Base-by-base conservation (phyloP, 768 basidiomycete genomes). In the Rhizopogon roseolus region DNA sequence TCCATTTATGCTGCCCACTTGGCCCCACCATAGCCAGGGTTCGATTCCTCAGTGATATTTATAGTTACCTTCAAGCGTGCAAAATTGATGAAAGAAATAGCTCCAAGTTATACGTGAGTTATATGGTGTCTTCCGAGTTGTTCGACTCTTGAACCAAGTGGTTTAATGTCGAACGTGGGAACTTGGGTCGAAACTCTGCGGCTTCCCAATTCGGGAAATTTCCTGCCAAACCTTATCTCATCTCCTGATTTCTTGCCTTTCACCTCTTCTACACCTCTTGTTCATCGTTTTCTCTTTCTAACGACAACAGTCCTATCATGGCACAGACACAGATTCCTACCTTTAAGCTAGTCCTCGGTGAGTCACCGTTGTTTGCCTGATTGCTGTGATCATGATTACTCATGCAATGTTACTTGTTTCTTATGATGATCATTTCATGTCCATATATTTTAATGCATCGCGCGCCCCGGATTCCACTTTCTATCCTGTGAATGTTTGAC, bases 271-370 rank as follows among this genome's bases (percentile, higher is more conserved):
- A 36, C 34, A 61, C 65, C 57, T 66, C 52, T 56, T 62, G 57
- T 59, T 28, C 36, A 55, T 56, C 53, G 16, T 41, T 58, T 58
- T 61, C 54, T 48, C 54, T 60, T 42, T 43, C 57, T 56, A 38
- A 53, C 67, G 59, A 67, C 60, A 64, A 52, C 42, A 63, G 60
- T 42, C 36, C 55, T 55, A 54, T 58, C 55, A 86, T 84, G 79
- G 28, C 83, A 61, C 68, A 71, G 13, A 19, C 14, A 43, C 58
- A 50, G 14, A 29, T 95, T 62, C 94, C 97, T 37, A 92, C 93
- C 54, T 99, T 98, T 82, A 99, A 99, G 76, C 93, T 99, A 71
- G 96, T 98, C 57, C 91, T 98, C 60, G 95, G 95, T 95, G 69
- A 66, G 89, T 76, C 0, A 55, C 22, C 29, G 25, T 40, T 28